These are phyloP conservation scores for Fistulina hepatica DNA, from an alignment of 1,284 basidiomycete species.

Conservation along the genomic window DNA sequence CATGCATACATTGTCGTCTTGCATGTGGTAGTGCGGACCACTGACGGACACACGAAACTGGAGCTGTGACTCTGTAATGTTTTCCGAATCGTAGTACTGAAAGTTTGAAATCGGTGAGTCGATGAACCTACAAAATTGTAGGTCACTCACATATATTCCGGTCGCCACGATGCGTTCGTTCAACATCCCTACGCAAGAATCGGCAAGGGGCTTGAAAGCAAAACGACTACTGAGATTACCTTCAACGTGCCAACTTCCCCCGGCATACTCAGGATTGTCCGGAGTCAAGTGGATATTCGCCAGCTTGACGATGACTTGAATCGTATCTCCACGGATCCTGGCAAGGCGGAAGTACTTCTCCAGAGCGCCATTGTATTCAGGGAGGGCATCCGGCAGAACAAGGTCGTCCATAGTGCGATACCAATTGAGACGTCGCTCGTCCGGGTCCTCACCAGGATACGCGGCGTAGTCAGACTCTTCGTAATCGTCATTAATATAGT, in stretches of 20 bases:
- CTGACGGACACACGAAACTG: slow-evolving; percentile 14
- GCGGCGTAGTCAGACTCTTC: neutral
- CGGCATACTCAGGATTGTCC: slow-evolving; percentile 28
- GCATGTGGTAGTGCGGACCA: slow-evolving; percentile 9
- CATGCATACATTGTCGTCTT: slow-evolving; percentile 13
- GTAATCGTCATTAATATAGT: neutral
- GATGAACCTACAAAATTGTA: neutral
- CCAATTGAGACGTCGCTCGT: slow-evolving; percentile 2
- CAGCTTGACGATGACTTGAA: slow-evolving; percentile 43
- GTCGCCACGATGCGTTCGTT: slow-evolving; percentile 24
- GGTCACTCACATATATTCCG: slow-evolving; percentile 16
- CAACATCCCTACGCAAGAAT: slow-evolving; percentile 18
- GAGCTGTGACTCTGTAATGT: slow-evolving; percentile 14
- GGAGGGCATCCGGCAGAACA: slow-evolving; percentile 8
- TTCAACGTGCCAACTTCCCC: slow-evolving; percentile 30
- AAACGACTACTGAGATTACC: slow-evolving; percentile 13
- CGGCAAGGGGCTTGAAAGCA: neutral
- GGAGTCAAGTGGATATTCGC: slow-evolving; percentile 38
- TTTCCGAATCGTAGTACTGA: slow-evolving; percentile 13
- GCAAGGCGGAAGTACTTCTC: neutral
- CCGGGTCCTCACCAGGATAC: neutral
- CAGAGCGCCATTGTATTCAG: slow-evolving; percentile 10
- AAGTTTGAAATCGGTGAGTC: neutral
- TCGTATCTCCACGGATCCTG: slow-evolving; percentile 12
- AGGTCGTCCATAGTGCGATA: neutral